Evolutionary conservation across 1,284 basidiomycete genomes (phyloP), one percentile per base, ranked within the genome.

Genomic region (Cutaneotrichosporon arboriforme): DNA sequence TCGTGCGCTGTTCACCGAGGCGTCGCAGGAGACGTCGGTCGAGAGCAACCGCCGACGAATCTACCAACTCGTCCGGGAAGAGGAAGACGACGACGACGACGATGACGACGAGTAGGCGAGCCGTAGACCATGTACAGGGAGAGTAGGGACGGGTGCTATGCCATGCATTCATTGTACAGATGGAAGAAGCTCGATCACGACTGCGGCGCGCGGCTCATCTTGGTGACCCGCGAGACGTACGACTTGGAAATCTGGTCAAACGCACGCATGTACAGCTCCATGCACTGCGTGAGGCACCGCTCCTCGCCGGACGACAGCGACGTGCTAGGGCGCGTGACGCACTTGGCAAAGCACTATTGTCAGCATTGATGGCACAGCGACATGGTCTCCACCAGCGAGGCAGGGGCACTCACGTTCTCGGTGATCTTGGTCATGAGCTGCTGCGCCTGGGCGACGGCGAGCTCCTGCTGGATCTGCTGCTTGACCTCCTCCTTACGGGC

Each of bases 11-110:
- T 93, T 94, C 67, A 81, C 84, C 26, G 77, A 84, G 39, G 91
- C 90, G 13, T 85, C 88, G 59, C 78, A 83, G 44, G 79, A 83
- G 54, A 81, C 84, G 37, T 87, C 90, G 59, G 76, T 60, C 17
- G 71, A 73, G 61, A 64, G 84, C 2, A 90, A 88, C 71, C 80
- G 92, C 61, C 79, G 87, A 70, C 86, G 83, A 74, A 79, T 96
- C 73, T 94, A 93, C 70, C 80, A 80, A 9, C 73, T 92, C 22
- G 94, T 89, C 81, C 84, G 85, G 64, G 72, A 70, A 41, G 69
- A 74, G 58, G 77, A 72, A 44, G 72, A 69, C 23, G 76, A 73
- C 51, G 72, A 73, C 35, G 72, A 75, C 15, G 46, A 46, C 26
- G 47, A 48, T 35, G 72, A 75, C 15, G 46, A 46, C 26, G 47